Percentiles rank a stretch among this genome's conserved stretches.
Conservation (phyloP, 805 yeast genomes). For the Groenewaldozyma salmanticensis region DNA sequence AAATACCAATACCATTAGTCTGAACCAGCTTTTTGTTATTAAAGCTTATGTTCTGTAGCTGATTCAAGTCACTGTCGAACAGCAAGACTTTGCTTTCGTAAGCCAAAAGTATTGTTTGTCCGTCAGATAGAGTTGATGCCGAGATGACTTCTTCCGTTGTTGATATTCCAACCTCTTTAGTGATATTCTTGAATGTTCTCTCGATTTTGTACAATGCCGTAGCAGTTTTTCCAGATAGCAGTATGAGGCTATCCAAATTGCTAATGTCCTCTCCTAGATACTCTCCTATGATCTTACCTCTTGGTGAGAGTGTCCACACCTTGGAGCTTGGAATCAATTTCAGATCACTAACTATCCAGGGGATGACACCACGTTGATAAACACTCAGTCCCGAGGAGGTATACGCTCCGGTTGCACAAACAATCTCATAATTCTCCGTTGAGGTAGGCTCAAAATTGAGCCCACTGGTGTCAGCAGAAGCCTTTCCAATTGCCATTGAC, state of each 20-base stretch:
- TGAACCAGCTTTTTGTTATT: conserved; percentile 7
- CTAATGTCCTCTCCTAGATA: conserved; percentile 24
- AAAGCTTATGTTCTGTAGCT: conserved; percentile 5
- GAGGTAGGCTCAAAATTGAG: conserved; percentile 65
- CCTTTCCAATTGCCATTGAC: conserved; percentile 53
- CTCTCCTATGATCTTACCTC: conserved; percentile 8
- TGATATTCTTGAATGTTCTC: conserved; percentile 45
- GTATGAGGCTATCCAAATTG: conserved; percentile 44
- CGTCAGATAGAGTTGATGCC: conserved; percentile 48
- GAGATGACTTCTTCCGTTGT: conserved; percentile 55
- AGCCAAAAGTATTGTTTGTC: conserved; percentile 61
- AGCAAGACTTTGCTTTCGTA: conserved; percentile 55
- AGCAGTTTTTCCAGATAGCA: conserved; percentile 60
- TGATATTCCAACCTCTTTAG: conserved; percentile 45
- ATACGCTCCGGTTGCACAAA: conserved; percentile 61
- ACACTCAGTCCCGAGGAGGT: conserved; percentile 46
- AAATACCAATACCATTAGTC: conserved; percentile 21
- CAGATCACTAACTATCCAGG: conserved; percentile 55
- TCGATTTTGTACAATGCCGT: conserved; percentile 23
- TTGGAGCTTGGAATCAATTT: conserved; percentile 57
- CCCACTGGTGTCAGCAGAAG: conserved; percentile 42
- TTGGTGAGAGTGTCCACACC: conserved; percentile 14
- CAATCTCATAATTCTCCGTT: conserved; percentile 52
- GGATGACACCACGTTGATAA: conserved; percentile 60
- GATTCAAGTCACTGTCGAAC: conserved; percentile 27